phyloP scores from a whole-genome alignment of 2,329 filamentous ascomycete species.

The Colletotrichum tropicale region DNA sequence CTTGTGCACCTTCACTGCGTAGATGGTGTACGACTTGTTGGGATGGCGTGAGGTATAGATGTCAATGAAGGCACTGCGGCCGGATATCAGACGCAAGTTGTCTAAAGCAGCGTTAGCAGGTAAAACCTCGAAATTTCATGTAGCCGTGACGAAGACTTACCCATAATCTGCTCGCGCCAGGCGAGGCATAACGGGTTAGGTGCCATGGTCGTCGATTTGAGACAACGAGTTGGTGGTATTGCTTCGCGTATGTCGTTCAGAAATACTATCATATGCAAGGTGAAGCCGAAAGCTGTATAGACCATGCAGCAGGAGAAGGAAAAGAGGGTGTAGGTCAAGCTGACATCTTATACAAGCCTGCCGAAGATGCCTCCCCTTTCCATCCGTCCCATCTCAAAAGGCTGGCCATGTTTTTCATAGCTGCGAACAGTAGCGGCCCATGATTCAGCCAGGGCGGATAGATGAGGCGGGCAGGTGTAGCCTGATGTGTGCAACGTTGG shows the following conservation, averaged over 20 bases:
- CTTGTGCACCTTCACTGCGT: slow-evolving; percentile 78
- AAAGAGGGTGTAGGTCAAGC: neutral
- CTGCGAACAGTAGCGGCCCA: neutral
- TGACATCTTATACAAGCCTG: neutral
- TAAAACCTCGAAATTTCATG: neutral
- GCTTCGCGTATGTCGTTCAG: neutral
- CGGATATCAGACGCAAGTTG: slow-evolving; percentile 12
- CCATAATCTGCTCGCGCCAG: slow-evolving; percentile 18
- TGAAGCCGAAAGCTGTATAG: neutral
- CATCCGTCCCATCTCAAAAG: neutral
- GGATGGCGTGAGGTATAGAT: slow-evolving; percentile 12
- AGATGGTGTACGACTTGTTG: slow-evolving; percentile 52
- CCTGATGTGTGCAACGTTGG: neutral
- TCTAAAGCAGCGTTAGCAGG: neutral
- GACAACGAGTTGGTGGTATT: neutral
- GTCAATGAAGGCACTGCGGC: slow-evolving; percentile 9
- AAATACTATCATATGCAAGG: neutral
- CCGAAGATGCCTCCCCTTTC: neutral
- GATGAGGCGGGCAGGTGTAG: neutral
- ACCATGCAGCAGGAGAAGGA: neutral
- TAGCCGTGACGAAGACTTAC: neutral
- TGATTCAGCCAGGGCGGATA: neutral
- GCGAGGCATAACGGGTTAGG: slow-evolving; percentile 7
- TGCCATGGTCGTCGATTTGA: neutral
- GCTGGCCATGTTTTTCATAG: neutral